phyloP scores from a whole-genome alignment of 768 basidiomycete genomes.

The Pholiota microspora region DNA sequence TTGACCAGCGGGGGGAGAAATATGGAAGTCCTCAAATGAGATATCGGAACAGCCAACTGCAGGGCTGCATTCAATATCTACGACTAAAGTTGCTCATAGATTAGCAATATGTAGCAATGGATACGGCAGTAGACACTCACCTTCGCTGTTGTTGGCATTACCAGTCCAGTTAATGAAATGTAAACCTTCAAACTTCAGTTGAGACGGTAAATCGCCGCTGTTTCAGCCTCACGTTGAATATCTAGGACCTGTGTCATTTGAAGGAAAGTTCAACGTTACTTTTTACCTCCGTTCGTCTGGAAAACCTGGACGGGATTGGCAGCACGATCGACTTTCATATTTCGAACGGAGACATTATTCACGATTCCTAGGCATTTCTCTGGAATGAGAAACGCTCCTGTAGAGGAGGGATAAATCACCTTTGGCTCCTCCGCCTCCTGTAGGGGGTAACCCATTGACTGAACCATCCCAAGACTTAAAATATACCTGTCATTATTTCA shows the following conservation, averaged over 20 bases:
- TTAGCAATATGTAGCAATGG: constrained; percentile 12
- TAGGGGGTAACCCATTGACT: constrained; percentile 50
- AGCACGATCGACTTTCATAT: constrained; percentile 46
- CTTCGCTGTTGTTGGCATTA: constrained; percentile 37
- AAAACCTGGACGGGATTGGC: constrained; percentile 43
- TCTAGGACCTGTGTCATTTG: too few relatives aligned
- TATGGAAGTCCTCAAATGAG: constrained; percentile 37
- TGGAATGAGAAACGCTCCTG: constrained; percentile 1
- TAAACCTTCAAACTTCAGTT: constrained; percentile 44
- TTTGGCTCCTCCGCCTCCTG: constrained; percentile 53
- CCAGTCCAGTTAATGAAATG: constrained; percentile 47
- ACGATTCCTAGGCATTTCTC: constrained; percentile 34
- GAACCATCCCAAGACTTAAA: constrained; percentile 56
- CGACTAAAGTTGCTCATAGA: constrained; percentile 35
- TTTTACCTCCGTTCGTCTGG: constrained; percentile 49
- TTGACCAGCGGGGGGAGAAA: constrained; percentile 34
- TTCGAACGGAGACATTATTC: constrained; percentile 39
- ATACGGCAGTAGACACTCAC: constrained; percentile 21
- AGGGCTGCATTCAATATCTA: constrained; percentile 43
- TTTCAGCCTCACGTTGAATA: too few relatives aligned
- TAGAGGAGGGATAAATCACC: constrained; percentile 26
- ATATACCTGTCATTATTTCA: constrained; percentile 37
- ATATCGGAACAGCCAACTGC: constrained; percentile 46
- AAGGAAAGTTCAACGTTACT: too few relatives aligned
- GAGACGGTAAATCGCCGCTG: constrained; percentile 52